Evolutionary conservation across 164 flowering plant species (phyloP), one percentile per base, ranked within the genome.

Genomic region (Hamamelis virginiana): DNA sequence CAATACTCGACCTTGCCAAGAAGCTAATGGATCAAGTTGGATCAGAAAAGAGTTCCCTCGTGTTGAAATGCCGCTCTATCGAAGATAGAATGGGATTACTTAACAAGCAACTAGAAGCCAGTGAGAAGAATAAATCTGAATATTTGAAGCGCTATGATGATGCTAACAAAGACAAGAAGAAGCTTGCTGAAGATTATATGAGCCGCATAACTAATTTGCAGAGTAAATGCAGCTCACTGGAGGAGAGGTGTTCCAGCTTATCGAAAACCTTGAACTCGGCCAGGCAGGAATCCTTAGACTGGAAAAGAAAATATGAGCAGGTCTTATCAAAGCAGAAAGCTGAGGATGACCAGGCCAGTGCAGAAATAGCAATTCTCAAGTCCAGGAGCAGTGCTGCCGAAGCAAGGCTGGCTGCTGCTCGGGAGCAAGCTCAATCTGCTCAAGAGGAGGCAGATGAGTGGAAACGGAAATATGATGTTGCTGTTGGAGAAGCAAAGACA

Each of bases 401-500:
- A 74, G 98, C 99, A 45, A 88, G 96, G 79, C 65, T 91, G 57
- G 94, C 91, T 74, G 99, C 99, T 66, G 92, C 97, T 23, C 86
- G 84, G 56, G 99, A 96, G 72, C 94, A 90, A 74, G 82, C 86
- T 68, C 75, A 85, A 59, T 91, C 99, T 69, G 91, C 98, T 58
- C 91, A 85, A 78, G 97, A 87, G 74, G 99, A 93, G 82, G 97
- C 97, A 0, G 84, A 77, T 26, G 97, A 94, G 78, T 96, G 99
- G 99, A 90, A 85, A 76, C 76, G 92, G 57, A 96, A 93, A 73
- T 96, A 81, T 78, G 91, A 87, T 19, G 65, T 90, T 67, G 95
- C 97, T 67, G 89, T 87, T 55, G 86, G 88, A 74, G 99, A 94
- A 78, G 84, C 92, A 45, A 96, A 91, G 80, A 76, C 86, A 72